Percentiles rank a stretch among this genome's conserved stretches.
Evolutionary conservation across 495 filamentous ascomycete genomes (phyloP).

Genomic region (Aspergillus saccharolyticus): DNA sequence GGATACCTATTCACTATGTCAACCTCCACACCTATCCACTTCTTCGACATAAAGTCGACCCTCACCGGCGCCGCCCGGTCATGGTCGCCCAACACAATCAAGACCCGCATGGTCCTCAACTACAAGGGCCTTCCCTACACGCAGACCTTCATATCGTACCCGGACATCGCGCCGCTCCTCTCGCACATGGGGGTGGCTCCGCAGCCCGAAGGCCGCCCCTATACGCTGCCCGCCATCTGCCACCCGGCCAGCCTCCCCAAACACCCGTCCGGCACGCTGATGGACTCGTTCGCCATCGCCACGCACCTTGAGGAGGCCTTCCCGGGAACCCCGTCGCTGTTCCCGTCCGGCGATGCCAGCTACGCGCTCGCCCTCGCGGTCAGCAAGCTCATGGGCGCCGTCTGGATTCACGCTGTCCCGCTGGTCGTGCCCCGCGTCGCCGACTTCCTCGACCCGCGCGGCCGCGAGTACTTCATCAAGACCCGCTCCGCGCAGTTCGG

Average conservation of each 20-base stretch:
- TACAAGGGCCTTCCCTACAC: constrained; percentile 36
- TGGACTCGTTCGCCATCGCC: constrained; percentile 34
- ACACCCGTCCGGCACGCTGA: constrained; percentile 20
- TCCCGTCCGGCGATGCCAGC: constrained; percentile 31
- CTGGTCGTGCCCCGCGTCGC: constrained; percentile 23
- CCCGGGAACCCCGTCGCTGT: constrained; percentile 21
- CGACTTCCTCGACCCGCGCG: constrained; percentile 23
- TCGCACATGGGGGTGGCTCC: constrained; percentile 20
- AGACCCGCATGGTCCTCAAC: constrained; percentile 31
- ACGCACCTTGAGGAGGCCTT: constrained; percentile 32
- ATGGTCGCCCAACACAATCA: constrained; percentile 37
- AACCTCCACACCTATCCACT: constrained; percentile 4
- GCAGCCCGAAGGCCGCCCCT: constrained; percentile 12
- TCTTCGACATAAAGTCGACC: constrained; percentile 10
- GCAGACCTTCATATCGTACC: constrained; percentile 36
- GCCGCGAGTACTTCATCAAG: constrained; percentile 25
- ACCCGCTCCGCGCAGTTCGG: constrained; percentile 24
- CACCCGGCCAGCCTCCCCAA: constrained; percentile 19
- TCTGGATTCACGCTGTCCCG: background rate
- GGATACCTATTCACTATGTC: too few relatives aligned
- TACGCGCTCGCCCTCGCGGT: constrained; percentile 23
- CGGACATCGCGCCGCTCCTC: constrained; percentile 30
- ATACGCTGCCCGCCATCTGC: constrained; percentile 33
- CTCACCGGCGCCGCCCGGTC: constrained; percentile 22
- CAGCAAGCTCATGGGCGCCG: background rate